Percentiles rank a stretch among this genome's conserved stretches.
Evolutionary conservation across 108 stramenopile genomes (phyloP).

Genomic region (Skeletonema tropicum): DNA sequence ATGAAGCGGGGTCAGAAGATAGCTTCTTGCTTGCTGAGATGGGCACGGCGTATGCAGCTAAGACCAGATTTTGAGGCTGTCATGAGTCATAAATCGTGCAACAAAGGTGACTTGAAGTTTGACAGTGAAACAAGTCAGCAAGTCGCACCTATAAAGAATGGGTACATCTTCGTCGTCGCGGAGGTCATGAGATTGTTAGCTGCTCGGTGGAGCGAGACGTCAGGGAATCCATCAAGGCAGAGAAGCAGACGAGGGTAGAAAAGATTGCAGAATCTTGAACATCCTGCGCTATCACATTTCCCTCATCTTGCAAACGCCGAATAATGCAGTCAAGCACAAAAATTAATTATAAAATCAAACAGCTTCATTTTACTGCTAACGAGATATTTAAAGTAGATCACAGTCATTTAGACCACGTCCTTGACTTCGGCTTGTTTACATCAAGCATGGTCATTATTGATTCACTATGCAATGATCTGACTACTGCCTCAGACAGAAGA

Average conservation of each 20-base stretch:
- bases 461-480: constrained; percentile 76
- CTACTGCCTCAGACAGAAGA: constrained; percentile 87
- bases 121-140: constrained; percentile 24
- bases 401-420: background rate
- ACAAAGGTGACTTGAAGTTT: constrained; percentile 7
- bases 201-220: constrained; percentile 33
- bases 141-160: background rate
- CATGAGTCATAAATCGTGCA: background rate
- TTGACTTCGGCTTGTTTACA: constrained; percentile 38
- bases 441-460: constrained; percentile 78
- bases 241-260: background rate
- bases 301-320: no score
- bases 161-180: constrained; percentile 36
- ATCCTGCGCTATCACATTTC: no score
- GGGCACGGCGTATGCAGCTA: constrained; percentile 41
- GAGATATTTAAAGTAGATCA: background rate
- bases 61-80: constrained; percentile 3
- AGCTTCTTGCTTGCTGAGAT: constrained; percentile 35
- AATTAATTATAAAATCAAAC: background rate
- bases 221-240: background rate
- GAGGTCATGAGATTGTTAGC: constrained; percentile 45
- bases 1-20: constrained; percentile 46
- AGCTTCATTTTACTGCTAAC: background rate
- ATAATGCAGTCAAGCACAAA: no score
- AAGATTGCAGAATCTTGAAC: background rate